Conservation (phyloP, 352 stramenopile species). For the Pythium pectinolyticum region DNA sequence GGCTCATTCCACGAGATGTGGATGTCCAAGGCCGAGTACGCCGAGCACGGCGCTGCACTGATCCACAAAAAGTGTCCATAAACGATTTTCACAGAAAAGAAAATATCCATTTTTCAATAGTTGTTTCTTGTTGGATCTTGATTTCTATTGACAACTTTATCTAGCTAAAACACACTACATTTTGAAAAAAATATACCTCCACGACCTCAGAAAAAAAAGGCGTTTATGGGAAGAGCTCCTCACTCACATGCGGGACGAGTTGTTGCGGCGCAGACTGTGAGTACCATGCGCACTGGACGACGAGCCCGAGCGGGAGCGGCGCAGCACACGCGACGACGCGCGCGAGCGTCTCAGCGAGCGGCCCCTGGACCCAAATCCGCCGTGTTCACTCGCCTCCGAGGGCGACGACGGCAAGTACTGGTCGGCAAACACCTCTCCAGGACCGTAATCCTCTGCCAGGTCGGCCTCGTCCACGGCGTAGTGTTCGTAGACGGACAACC, state of each 20-base stretch:
- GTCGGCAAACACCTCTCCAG: conserved; percentile 42
- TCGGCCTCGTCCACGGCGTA: conserved; percentile 55
- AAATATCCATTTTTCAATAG: too few relatives aligned
- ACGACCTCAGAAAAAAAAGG: too few relatives aligned
- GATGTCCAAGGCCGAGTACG: conserved; percentile 99
- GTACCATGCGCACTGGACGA: conserved; percentile 1
- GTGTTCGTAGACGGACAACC: conserved; percentile 61
- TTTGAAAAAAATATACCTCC: too few relatives aligned
- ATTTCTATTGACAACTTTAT: too few relatives aligned
- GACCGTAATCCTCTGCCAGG: conserved; percentile 28
- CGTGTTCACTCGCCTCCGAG: too few relatives aligned
- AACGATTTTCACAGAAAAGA: too few relatives aligned
- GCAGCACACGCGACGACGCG: conserved; percentile 8
- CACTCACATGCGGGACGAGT: conserved; percentile 17
- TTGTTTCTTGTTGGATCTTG: too few relatives aligned
- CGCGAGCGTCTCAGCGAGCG: too few relatives aligned
- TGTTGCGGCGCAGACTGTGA: conserved; percentile 6
- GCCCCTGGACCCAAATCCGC: too few relatives aligned
- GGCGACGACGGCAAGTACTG: conserved; percentile 43
- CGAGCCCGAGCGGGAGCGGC: conserved; percentile 29
- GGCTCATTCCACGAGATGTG: conserved; percentile 99
- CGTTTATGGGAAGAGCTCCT: not conserved
- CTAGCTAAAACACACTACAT: too few relatives aligned
- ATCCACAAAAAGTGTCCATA: conserved; percentile 97
- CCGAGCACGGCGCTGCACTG: conserved; percentile 94